Percentiles rank a stretch among this genome's conserved stretches.
Conservation (phyloP, 352 stramenopile genomes). For the Phytophthora kernoviae region DNA sequence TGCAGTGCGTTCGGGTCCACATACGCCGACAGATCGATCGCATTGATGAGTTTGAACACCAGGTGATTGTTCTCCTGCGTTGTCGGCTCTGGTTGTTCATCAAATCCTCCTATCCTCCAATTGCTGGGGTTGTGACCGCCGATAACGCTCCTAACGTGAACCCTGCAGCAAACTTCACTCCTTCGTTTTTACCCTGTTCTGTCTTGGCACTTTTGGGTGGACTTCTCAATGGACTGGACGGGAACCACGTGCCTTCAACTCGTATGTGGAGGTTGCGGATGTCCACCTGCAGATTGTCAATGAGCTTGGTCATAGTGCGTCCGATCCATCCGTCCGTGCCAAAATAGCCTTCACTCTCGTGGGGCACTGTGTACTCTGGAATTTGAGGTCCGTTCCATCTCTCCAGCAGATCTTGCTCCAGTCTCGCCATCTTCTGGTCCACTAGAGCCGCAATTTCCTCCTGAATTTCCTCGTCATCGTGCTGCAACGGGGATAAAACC, state of each 20-base stretch:
- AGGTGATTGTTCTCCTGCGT: conserved; percentile 53
- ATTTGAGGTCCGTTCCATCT: conserved; percentile 78
- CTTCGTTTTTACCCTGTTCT: conserved; percentile 22
- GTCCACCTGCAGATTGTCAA: conserved; percentile 91
- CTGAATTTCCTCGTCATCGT: conserved; percentile 75
- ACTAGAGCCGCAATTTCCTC: conserved; percentile 62
- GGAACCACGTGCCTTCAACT: conserved; percentile 78
- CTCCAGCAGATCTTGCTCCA: conserved; percentile 82
- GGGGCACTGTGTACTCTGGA: conserved; percentile 61
- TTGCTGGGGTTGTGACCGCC: conserved; percentile 86
- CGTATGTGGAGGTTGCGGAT: conserved; percentile 88
- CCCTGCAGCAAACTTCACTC: conserved; percentile 75
- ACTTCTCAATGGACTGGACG: conserved; percentile 32
- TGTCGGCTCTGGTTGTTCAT: conserved; percentile 42
- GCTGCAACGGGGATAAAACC: conserved; percentile 70
- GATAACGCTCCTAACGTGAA: conserved; percentile 84
- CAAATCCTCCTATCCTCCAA: conserved; percentile 80
- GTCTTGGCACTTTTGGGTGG: conserved; percentile 20
- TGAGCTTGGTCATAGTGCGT: conserved; percentile 89
- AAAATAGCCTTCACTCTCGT: conserved; percentile 89
- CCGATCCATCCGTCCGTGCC: conserved; percentile 89
- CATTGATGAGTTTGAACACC: conserved; percentile 90
- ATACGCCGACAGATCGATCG: conserved; percentile 86
- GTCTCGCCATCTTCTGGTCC: conserved; percentile 66
- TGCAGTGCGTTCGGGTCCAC: conserved; percentile 85